These are phyloP conservation scores for Solioccasus polychromus DNA, from an alignment of 768 basidiomycete genomes.

Conservation along the genomic window DNA sequence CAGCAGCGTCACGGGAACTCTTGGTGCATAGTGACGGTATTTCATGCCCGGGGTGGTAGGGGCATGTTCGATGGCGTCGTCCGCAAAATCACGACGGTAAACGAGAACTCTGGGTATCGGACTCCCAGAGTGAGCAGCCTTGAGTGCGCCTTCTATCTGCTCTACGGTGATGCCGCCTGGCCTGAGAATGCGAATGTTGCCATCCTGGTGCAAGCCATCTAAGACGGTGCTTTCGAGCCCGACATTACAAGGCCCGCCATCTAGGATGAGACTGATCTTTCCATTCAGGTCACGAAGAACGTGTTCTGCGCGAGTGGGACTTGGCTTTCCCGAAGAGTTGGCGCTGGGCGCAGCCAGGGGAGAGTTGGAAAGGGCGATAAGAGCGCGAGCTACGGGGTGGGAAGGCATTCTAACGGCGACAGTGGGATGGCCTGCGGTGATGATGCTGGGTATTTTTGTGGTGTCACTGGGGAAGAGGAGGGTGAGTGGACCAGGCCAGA, in stretches of 20 bases:
- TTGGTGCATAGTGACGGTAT: constrained; percentile 94
- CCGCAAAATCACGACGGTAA: constrained; percentile 73
- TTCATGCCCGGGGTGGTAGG: constrained; percentile 99
- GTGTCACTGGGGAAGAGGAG: constrained; percentile 81
- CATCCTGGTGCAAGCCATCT: constrained; percentile 77
- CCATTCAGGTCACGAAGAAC: constrained; percentile 76
- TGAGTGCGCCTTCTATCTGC: constrained; percentile 65
- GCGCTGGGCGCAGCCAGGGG: constrained; percentile 95
- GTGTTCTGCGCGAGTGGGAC: constrained; percentile 87
- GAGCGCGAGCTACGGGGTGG: constrained; percentile 87
- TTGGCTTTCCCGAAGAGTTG: constrained; percentile 91
- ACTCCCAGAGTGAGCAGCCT: constrained; percentile 36
- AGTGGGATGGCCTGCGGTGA: constrained; percentile 76
- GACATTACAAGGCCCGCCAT: constrained; percentile 88
- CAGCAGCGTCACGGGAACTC: constrained; percentile 79
- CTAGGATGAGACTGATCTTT: constrained; percentile 75
- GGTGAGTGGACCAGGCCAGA: constrained; percentile 96
- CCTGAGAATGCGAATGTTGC: constrained; percentile 75
- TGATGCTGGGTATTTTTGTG: constrained; percentile 59
- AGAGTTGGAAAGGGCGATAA: constrained; percentile 69
- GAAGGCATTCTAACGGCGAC: constrained; percentile 94
- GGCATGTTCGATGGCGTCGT: constrained; percentile 63
- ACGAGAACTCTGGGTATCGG: constrained; percentile 65
- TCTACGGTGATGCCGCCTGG: constrained; percentile 94
- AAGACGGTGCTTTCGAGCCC: constrained; percentile 96